Evolutionary conservation across 495 filamentous ascomycete genomes (phyloP).

Genomic region (Aspergillus avenaceus): DNA sequence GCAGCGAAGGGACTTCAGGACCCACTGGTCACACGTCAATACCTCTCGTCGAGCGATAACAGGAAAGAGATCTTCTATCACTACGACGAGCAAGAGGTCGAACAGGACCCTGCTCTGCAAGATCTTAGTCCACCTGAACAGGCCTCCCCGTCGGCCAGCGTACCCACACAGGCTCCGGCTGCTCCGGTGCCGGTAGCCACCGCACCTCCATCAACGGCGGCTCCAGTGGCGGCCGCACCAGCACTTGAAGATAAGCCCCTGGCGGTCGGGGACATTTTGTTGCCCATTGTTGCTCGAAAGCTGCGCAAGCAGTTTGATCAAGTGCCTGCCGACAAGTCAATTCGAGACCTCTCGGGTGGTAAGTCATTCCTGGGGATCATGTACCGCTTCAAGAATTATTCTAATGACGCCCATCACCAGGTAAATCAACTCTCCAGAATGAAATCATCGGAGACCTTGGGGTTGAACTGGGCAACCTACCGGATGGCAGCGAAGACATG

Average conservation of each 20-base stretch:
- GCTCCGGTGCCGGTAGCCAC: conserved; percentile 34
- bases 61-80: not conserved
- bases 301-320: conserved; percentile 88
- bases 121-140: conserved; percentile 91
- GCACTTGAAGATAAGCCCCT: conserved; percentile 83
- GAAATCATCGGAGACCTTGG: conserved; percentile 94
- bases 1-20: not conserved
- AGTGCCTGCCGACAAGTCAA: conserved; percentile 90
- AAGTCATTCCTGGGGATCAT: conserved; percentile 29
- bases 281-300: conserved; percentile 91
- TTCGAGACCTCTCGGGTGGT: conserved; percentile 98
- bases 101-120: too few relatives aligned
- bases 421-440: conserved; percentile 94
- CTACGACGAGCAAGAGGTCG: too few relatives aligned
- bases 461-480: conserved; percentile 98
- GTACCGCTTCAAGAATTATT: not conserved
- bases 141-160: conserved; percentile 45
- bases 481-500: conserved; percentile 96
- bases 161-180: conserved; percentile 21
- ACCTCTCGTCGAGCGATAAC: not conserved
- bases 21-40: not conserved
- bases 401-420: conserved; percentile 34
- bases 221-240: conserved; percentile 77
- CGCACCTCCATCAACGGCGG: conserved; percentile 47
- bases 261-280: conserved; percentile 80